Base-by-base conservation (phyloP, 83 land plant species). In the Isoetes engelmannii region DNA sequence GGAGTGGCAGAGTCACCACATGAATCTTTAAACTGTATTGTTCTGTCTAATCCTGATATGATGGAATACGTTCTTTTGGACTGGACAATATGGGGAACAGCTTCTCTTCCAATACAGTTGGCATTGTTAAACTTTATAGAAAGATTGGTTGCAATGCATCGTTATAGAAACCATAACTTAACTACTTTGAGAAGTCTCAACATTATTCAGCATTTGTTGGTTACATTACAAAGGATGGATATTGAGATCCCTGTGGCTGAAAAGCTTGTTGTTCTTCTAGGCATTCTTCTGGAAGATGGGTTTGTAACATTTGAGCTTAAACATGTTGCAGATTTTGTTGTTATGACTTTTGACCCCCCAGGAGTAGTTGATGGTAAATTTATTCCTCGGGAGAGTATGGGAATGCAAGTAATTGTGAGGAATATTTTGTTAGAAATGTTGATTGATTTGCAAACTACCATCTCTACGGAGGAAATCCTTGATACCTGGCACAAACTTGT, bases 331-430 rank as follows among this genome's bases (percentile, higher is more conserved):
- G 91, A 86, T 64, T 95, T 95, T 76, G 89, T 95, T 1, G 86
- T 91, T 37, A 95, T 95, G 99, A 95, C 97, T 57, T 95, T 92
- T 82, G 97, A 91, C 45, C 99, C 99, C 19, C 91, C 97, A 18
- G 83, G 80, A 64, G 48, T 83, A 57, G 66, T 50, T 51, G 54
- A 68, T 44, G 85, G 79, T 17, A 65, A 63, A 56, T 73, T 5
- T 43, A 12, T 87, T 57, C 20, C 57, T 28, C 84, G 97, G 42
- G 99, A 90, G 67, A 62, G 83, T 6, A 89, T 85, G 94, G 91
- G 99, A 17, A 85, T 86, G 65, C 99, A 88, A 78, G 95, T 92
- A 4, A 95, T 89, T 67, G 99, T 95, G n/a, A 74, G 99, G 69
- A 95, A 95, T 69, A 91, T 92, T 88, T 69, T 95, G 50, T 79